These are phyloP conservation scores for Zoysia japonica DNA, from an alignment of 176 grass and related monocot species.

Conservation along the genomic window DNA sequence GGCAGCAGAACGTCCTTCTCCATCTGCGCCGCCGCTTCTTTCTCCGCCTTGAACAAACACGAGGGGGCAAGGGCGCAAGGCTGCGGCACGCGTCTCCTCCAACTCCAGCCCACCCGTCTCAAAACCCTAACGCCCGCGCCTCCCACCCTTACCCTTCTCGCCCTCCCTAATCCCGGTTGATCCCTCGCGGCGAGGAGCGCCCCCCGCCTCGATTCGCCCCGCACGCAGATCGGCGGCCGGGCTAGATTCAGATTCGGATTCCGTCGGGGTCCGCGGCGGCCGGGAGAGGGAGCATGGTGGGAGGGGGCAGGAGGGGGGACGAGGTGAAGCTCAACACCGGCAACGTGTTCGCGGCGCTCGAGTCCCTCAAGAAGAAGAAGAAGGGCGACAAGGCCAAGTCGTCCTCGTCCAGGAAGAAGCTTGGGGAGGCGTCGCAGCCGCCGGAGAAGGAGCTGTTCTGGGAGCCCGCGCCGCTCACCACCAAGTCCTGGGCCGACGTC, in stretches of 20 bases:
- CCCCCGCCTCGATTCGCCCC: background rate
- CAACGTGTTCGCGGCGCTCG: slow-evolving; percentile 96
- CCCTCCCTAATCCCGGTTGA: background rate
- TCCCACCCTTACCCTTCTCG: background rate
- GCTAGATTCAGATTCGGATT: slow-evolving; percentile 54
- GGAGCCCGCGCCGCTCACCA: slow-evolving; percentile 66
- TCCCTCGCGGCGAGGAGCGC: background rate
- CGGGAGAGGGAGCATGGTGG: slow-evolving; percentile 59
- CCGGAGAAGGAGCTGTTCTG: slow-evolving; percentile 74
- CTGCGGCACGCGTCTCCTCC: slow-evolving; percentile 32
- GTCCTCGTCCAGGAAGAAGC: slow-evolving; percentile 47
- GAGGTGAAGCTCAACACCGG: slow-evolving; percentile 77
- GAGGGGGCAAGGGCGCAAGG: background rate
- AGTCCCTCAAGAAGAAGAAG: slow-evolving; percentile 99
- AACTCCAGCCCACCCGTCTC: slow-evolving; percentile 28
- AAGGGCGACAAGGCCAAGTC: slow-evolving; percentile 63
- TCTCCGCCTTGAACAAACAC: slow-evolving; percentile 2
- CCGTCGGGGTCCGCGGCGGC: background rate
- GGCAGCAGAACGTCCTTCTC: background rate
- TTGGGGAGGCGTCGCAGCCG: slow-evolving; percentile 16
- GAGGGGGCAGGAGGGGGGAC: slow-evolving; percentile 77
- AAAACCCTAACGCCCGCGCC: slow-evolving; percentile 47
- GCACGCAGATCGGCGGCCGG: slow-evolving; percentile 37
- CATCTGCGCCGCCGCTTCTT: background rate
- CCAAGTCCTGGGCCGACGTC: slow-evolving; percentile 90